phyloP scores from a whole-genome alignment of 306 rosid species.

The Dalbergia oliveri region DNA sequence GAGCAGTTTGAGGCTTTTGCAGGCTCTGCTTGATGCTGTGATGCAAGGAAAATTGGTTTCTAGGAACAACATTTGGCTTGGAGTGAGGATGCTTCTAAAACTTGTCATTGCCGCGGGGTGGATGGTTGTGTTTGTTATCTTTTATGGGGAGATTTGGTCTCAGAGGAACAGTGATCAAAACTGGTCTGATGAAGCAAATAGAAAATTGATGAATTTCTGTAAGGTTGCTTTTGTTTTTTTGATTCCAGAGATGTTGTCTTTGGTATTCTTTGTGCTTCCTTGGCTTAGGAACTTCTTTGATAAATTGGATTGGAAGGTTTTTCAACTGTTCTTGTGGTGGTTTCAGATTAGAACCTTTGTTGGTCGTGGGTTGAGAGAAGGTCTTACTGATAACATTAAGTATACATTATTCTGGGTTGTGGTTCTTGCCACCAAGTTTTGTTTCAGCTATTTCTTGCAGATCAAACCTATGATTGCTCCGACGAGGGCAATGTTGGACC shows the following conservation, averaged over 20 bases:
- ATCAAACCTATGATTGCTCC: constrained; percentile 83
- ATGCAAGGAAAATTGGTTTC: constrained; percentile 84
- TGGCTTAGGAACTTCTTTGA: constrained; percentile 85
- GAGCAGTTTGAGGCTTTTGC: constrained; percentile 76
- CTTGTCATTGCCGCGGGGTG: constrained; percentile 64
- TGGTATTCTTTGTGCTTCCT: constrained; percentile 71
- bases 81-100: constrained; percentile 76
- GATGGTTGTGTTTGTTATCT: constrained; percentile 64
- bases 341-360: constrained; percentile 77
- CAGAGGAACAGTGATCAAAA: constrained; percentile 58
- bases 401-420: constrained; percentile 78
- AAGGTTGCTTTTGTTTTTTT: constrained; percentile 61
- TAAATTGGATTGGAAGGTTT: constrained; percentile 72
- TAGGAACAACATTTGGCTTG: constrained; percentile 62
- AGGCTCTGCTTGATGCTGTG: constrained; percentile 71
- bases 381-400: constrained; percentile 74
- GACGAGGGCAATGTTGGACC: constrained; percentile 60
- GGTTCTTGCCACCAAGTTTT: constrained; percentile 78
- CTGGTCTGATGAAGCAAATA: constrained; percentile 74
- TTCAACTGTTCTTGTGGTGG: constrained; percentile 80
- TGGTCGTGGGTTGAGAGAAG: constrained; percentile 95
- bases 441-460: constrained; percentile 88
- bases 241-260: constrained; percentile 76
- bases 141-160: constrained; percentile 67
- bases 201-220: constrained; percentile 60